Conservation (phyloP, 73 alveolate genomes). For the Durusdinium trenchii region DNA sequence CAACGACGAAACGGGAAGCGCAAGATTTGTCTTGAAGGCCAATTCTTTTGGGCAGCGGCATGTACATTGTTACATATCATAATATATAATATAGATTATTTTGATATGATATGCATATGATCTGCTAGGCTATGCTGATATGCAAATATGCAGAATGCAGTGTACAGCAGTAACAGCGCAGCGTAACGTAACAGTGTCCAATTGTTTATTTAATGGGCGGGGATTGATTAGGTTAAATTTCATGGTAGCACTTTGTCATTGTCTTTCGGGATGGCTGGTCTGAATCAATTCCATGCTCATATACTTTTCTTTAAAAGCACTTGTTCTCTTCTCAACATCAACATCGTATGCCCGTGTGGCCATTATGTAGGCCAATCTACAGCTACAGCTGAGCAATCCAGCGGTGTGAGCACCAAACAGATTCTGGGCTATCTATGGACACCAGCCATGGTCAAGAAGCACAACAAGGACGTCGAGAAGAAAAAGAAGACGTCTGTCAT, state of each 20-base stretch:
- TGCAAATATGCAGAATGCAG: no score
- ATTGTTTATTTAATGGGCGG: neutral
- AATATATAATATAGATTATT: no score
- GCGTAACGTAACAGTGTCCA: neutral
- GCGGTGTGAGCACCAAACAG: neutral
- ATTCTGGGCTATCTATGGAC: constrained; percentile 3
- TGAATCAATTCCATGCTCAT: neutral
- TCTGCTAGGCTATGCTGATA: neutral
- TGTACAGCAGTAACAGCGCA: no score
- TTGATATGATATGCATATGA: neutral
- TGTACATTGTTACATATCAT: neutral
- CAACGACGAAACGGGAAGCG: neutral
- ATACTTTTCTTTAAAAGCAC: neutral
- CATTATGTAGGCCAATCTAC: neutral
- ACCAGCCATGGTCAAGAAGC: neutral
- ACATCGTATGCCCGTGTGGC: neutral
- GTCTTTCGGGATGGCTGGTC: neutral
- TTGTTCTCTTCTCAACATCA: neutral
- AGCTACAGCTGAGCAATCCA: neutral
- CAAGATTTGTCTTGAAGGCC: neutral
- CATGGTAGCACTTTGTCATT: neutral
- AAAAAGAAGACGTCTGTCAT: neutral
- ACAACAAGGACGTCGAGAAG: neutral
- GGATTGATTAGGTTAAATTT: neutral
- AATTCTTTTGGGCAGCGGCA: neutral